phyloP scores from a whole-genome alignment of 345 rosid species.

The Gossypium herbaceum region DNA sequence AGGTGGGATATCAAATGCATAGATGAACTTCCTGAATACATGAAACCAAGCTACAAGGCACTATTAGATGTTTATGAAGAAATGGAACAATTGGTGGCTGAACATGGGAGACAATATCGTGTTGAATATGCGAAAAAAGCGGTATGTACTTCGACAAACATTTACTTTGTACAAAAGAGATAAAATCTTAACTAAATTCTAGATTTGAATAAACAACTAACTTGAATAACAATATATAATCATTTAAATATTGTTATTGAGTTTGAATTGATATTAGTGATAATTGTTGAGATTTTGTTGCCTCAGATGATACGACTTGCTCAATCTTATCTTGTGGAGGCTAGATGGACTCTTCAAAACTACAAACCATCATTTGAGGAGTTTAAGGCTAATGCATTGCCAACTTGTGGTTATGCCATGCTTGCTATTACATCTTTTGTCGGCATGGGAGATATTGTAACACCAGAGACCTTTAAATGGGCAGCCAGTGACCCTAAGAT shows the following conservation, averaged over 20 bases:
- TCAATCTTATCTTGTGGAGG: constrained; percentile 24
- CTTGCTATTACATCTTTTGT: constrained; percentile 18
- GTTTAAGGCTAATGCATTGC: constrained; percentile 23
- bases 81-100: constrained; percentile 17
- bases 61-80: constrained; percentile 31
- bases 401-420: constrained; percentile 10
- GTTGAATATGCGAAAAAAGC: constrained; percentile 27
- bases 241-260: background rate
- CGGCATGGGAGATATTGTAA: constrained; percentile 26
- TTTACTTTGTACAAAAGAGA: background rate
- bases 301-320: constrained; percentile 26
- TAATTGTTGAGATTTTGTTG: background rate
- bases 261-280: background rate
- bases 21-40: constrained; percentile 26
- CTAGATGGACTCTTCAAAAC: constrained; percentile 25
- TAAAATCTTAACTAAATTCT: background rate
- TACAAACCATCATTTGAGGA: constrained; percentile 30
- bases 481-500: constrained; percentile 10
- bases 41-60: constrained; percentile 30
- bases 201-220: background rate
- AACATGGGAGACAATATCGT: constrained; percentile 19
- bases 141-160: constrained; percentile 13
- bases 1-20: constrained; percentile 26
- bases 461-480: constrained; percentile 29
- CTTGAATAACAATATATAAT: background rate